Base-by-base conservation (phyloP, 106 monocot species). In the Narthecium ossifragum region DNA sequence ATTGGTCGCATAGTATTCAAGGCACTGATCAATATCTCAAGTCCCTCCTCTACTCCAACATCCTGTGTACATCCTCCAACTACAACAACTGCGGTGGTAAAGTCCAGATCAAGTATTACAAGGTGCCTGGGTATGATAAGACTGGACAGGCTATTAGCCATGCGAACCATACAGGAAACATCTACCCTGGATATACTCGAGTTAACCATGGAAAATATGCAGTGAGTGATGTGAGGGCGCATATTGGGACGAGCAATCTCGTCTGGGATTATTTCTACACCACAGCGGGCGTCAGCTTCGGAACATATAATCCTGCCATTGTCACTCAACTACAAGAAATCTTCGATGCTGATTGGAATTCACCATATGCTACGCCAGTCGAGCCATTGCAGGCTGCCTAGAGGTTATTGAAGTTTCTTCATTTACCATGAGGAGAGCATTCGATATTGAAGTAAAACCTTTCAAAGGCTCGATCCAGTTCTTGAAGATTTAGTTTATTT, bases 121-220 rank as follows among this genome's bases (percentile, higher is more conserved):
- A 68, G 55, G 84, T 96, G 4, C 90, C 94, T 36, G 90, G 86
- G 0, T 90, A 74, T 38, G 32, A 81, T 34, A 51, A 72, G 27
- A 96, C 90, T 1, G 96, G 96, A 18, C 36, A 90, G 8, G 90
- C 90, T 12, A 32, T 71, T 7, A 34, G 9, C 14, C 64, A 80
- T 21, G 83, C 80, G 29, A 66, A 54, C 1, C 12, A 55, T 8
- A 90, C 86, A 3, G 84, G 80, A 26, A 90, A 86, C 30, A 26
- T 53, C 0, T 96, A 96, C 57, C 96, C 96, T n/a, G 90, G 66
- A 24, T 86, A 60, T 29, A 65, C 83, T 6, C 76, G 94, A 1
- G 94, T 94, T 4, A 94, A 94, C 63, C 94, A 94, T 61, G 94
- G 90, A 1, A 96, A 96, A 53, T 96, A 96, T 31, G 96, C 78